Evolutionary conservation across 345 rosid species (phyloP).

Genomic region (Draba incana): DNA sequence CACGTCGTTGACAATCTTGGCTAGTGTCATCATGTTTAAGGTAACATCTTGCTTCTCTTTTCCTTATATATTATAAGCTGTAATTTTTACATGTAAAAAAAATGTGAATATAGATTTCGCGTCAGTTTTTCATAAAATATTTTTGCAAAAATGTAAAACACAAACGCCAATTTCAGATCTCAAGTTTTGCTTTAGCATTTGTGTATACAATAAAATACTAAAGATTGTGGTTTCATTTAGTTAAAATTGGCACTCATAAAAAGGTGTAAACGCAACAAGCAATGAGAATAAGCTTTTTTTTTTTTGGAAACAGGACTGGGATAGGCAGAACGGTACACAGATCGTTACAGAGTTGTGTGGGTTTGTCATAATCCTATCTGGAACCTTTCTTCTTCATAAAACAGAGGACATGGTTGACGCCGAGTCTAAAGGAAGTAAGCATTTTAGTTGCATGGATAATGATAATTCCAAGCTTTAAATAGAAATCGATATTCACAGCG

Average conservation of each 20-base stretch:
- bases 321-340: slow-evolving; percentile 63
- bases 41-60: slow-evolving; percentile 39
- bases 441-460: neutral
- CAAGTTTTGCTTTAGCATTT: too few relatives aligned
- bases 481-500: neutral
- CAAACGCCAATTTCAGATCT: too few relatives aligned
- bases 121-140: too few relatives aligned
- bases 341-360: slow-evolving; percentile 70
- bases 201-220: too few relatives aligned
- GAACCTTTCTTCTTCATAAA: slow-evolving; percentile 74
- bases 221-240: too few relatives aligned
- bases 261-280: neutral
- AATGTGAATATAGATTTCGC: neutral
- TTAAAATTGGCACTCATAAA: neutral
- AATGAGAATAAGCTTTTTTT: neutral
- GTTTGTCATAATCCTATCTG: slow-evolving; percentile 66
- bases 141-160: too few relatives aligned
- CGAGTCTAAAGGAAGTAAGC: slow-evolving; percentile 32
- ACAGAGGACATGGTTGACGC: slow-evolving; percentile 66
- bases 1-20: slow-evolving; percentile 72
- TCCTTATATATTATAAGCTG: neutral
- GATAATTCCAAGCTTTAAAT: neutral
- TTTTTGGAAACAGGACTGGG: slow-evolving; percentile 59
- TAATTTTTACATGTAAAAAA: too few relatives aligned
- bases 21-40: slow-evolving; percentile 86